A percentile compares a stretch with the other conserved stretches of the same genome.
These are phyloP conservation scores for Kingdonia uniflora DNA, from an alignment of 164 flowering plant genomes.

Conservation along the genomic window DNA sequence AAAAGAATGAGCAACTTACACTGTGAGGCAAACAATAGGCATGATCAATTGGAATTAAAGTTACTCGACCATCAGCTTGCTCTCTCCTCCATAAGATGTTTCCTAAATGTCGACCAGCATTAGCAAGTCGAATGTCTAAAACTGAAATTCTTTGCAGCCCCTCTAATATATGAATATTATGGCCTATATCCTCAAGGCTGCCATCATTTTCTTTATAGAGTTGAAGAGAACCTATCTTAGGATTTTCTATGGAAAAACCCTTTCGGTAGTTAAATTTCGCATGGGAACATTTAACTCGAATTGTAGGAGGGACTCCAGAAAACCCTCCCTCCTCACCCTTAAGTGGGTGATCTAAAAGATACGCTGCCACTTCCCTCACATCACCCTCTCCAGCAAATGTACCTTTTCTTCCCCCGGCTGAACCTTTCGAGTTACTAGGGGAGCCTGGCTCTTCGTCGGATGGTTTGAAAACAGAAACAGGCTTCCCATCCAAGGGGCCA, in stretches of 20 bases:
- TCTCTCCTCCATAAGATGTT: constrained; percentile 50
- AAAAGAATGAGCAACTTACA: constrained; percentile 26
- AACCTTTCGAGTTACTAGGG: constrained; percentile 48
- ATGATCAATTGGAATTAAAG: constrained; percentile 75
- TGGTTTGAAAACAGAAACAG: constrained; percentile 61
- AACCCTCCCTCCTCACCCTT: constrained; percentile 36
- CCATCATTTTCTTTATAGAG: constrained; percentile 58
- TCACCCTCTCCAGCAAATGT: constrained; percentile 80
- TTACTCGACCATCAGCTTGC: constrained; percentile 26
- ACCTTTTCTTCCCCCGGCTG: constrained; percentile 69
- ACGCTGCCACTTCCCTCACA: constrained; percentile 68
- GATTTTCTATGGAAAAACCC: constrained; percentile 26
- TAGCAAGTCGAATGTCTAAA: constrained; percentile 69
- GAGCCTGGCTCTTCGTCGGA: constrained; percentile 80
- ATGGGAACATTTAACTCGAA: constrained; percentile 50
- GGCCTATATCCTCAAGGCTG: constrained; percentile 77
- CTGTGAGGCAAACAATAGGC: constrained; percentile 74
- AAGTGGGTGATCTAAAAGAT: constrained; percentile 57
- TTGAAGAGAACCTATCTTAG: constrained; percentile 68
- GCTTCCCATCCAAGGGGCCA: constrained; percentile 31
- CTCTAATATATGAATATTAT: constrained; percentile 54
- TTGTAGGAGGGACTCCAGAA: constrained; percentile 70
- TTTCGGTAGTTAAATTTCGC: constrained; percentile 51
- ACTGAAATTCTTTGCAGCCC: constrained; percentile 75
- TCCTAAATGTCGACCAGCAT: constrained; percentile 81